These are phyloP conservation scores for Pittosporum tobira DNA, from an alignment of 129 eudicot genomes.

Conservation along the genomic window DNA sequence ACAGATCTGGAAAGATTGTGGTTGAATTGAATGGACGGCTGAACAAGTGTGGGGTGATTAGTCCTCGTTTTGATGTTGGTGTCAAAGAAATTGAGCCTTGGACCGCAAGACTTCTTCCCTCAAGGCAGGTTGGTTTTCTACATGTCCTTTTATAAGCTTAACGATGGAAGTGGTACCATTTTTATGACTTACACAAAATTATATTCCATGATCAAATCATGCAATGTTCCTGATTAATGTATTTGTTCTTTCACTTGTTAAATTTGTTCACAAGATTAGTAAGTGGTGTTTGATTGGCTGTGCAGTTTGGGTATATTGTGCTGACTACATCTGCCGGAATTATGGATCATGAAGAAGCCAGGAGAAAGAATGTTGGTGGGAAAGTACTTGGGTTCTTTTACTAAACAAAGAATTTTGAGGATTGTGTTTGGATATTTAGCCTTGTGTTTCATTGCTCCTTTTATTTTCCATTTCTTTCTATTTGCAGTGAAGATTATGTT, in stretches of 20 bases:
- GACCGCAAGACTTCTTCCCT: conserved; percentile 26
- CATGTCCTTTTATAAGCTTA: neutral
- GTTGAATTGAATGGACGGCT: conserved; percentile 24
- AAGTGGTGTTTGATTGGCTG: conserved; percentile 1
- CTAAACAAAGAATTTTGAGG: neutral
- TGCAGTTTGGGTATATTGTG: conserved; percentile 18
- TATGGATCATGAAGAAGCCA: conserved; percentile 25
- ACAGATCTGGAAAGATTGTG: conserved; percentile 27
- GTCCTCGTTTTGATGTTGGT: conserved; percentile 19
- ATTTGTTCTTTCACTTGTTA: neutral
- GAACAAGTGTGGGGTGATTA: conserved; percentile 16
- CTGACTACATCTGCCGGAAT: conserved; percentile 26
- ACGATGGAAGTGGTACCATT: neutral
- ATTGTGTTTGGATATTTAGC: neutral
- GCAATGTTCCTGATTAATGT: neutral
- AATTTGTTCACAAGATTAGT: no score
- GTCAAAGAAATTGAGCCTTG: conserved; percentile 11
- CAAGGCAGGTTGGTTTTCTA: conserved; percentile 12
- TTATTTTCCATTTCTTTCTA: neutral
- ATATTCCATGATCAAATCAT: no score
- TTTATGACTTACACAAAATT: no score
- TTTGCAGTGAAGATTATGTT: neutral
- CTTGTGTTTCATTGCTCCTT: neutral
- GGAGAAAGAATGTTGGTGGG: conserved; percentile 24
- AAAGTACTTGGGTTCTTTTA: conserved; percentile 29